A percentile compares a stretch with the other conserved stretches of the same genome.
These are phyloP conservation scores for Plasmodium yoelii DNA, from an alignment of 169 alveolate genomes.

Conservation along the genomic window DNA sequence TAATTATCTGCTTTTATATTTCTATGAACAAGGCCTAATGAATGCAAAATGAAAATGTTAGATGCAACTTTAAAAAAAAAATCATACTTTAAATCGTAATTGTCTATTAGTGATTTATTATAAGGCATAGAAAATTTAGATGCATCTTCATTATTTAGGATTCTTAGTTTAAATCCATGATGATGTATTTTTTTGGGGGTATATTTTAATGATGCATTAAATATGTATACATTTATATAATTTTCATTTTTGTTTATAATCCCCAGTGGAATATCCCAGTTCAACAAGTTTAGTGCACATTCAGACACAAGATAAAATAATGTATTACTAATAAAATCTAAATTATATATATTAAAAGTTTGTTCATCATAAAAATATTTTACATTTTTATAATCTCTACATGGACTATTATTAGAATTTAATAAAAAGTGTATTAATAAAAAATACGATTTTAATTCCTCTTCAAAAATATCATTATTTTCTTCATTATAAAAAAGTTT, in stretches of 20 bases:
- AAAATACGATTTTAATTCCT: conserved; percentile 51
- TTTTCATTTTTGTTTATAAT: conserved; percentile 46
- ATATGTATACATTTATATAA: conserved; percentile 12
- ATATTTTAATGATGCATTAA: conserved; percentile 18
- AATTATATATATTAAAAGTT: conserved; percentile 35
- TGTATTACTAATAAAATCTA: conserved; percentile 25
- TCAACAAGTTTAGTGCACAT: conserved; percentile 39
- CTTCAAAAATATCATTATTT: conserved; percentile 11
- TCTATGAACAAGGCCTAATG: conserved; percentile 49
- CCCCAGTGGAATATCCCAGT: conserved; percentile 60
- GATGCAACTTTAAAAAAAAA: conserved; percentile 28
- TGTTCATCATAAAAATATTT: conserved; percentile 47
- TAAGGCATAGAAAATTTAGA: conserved; percentile 22
- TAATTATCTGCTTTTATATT: conserved; percentile 57
- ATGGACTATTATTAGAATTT: conserved; percentile 64
- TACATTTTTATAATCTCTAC: conserved; percentile 34
- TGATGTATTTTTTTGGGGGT: conserved; percentile 18
- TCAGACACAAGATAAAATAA: conserved; percentile 33
- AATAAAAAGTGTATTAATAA: conserved; percentile 35
- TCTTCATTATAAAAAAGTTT: conserved; percentile 33
- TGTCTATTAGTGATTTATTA: background rate
- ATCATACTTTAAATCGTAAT: conserved; percentile 44
- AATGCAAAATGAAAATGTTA: conserved; percentile 29
- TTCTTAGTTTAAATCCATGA: conserved; percentile 35
- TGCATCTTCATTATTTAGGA: conserved; percentile 14